Evolutionary conservation across 345 rosid species (phyloP).

Genomic region (Brassica cretica): DNA sequence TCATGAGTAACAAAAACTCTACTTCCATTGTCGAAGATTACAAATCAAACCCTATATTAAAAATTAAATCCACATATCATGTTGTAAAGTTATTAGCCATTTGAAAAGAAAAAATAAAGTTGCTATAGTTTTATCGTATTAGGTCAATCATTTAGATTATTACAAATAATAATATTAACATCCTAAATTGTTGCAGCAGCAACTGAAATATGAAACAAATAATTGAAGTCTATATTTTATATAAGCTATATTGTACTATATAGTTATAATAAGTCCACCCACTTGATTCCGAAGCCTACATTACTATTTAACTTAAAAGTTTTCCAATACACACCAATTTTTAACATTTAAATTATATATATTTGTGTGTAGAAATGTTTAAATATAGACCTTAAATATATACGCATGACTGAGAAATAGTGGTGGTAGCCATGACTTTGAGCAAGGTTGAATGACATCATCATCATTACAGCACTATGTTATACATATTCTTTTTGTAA

Average conservation of each 20-base stretch:
- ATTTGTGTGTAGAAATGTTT: constrained; percentile 10
- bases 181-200: constrained; percentile 11
- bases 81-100: not conserved
- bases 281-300: constrained; percentile 33
- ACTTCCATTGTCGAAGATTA: not conserved
- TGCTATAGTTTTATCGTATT: not conserved
- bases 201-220: constrained; percentile 22
- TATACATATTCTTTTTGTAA: not conserved
- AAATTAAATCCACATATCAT: not conserved
- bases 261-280: constrained; percentile 17
- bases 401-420: constrained; percentile 19
- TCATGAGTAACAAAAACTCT: not conserved
- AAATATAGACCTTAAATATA: not conserved
- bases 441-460: constrained; percentile 47
- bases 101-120: not conserved
- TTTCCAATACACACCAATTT: constrained; percentile 12
- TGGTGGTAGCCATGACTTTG: constrained; percentile 42
- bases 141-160: constrained; percentile 16
- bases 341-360: not conserved
- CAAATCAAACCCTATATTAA: not conserved
- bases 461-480: constrained; percentile 8
- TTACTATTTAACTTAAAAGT: constrained; percentile 23
- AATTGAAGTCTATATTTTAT: constrained; percentile 13
- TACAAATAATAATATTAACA: not conserved
- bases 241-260: constrained; percentile 13